Base-by-base conservation (phyloP, 1,284 basidiomycete species). In the Golubevia sp. region DNA sequence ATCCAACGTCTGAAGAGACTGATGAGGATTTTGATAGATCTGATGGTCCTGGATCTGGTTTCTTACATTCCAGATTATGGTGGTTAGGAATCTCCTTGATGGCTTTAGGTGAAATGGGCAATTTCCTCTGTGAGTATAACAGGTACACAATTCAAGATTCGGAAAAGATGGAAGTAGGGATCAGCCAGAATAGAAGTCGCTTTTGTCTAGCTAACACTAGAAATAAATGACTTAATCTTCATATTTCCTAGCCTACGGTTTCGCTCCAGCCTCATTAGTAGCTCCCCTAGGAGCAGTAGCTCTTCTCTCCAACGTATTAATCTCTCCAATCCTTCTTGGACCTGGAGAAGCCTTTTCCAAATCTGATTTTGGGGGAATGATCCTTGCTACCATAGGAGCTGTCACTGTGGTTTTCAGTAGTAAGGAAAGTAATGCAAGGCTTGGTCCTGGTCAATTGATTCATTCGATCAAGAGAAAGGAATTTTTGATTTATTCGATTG, bases 271-370 rank as follows among this genome's bases (percentile, higher is more conserved):
- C 6, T 93, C 91, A 21, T 87, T 97, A 13, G 94, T 98, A n/a
- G 95, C 96, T 0, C 96, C 95, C 20, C 87, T 98, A 5, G 94
- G 95, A 30, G 95, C 93, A 30, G 80, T 82, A 0, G 85, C 96
- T 1, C 87, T 99, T 7, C 90, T 98, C 60, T 93, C 95, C 18
- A 98, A 98, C 83, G 97, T 94, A 78, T 87, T 95, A 55, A 94
- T 98, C 70, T 93, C 96, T 0, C 96, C 96, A 7, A 79, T 95
- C 1, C 88, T 98, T 74, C 86, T 97, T 1, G 64, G 77, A 34
- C 25, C 24, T 8, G 51, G 64, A 25, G 67, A 75, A 51, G 78
- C 67, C 25, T 76, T 77, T 64, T 62, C 70, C 1, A 68, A 90
- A 87, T 88, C 89, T 53, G 96, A 98, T 81, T 85, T 97, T n/a